These are phyloP conservation scores for Flaveria brownii DNA, from an alignment of 129 eudicot genomes.

Conservation along the genomic window DNA sequence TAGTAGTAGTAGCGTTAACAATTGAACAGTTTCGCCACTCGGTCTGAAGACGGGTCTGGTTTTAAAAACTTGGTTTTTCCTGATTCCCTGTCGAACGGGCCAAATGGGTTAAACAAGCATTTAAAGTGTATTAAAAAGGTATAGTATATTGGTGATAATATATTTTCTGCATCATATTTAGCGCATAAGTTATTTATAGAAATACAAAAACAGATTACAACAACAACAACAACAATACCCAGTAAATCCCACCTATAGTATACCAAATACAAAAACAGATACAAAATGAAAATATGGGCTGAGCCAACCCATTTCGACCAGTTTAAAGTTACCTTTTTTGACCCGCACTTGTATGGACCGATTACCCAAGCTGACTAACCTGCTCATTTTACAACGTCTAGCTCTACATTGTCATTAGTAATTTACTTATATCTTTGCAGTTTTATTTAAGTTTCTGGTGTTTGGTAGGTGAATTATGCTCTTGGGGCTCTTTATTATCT, in stretches of 20 bases:
- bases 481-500: conserved; percentile 77
- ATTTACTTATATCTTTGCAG: not conserved
- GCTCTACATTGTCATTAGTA: not conserved
- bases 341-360: not conserved
- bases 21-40: not conserved
- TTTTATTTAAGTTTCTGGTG: not conserved
- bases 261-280: not conserved
- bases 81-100: not conserved
- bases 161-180: not conserved
- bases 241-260: too few relatives aligned
- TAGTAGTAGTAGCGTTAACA: too few relatives aligned
- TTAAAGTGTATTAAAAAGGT: not conserved
- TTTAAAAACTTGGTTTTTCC: not conserved
- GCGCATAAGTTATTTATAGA: not conserved
- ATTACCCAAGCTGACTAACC: not conserved
- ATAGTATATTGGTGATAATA: not conserved
- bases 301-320: not conserved
- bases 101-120: not conserved
- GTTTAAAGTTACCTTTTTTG: not conserved
- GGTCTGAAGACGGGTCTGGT: not conserved
- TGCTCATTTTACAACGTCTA: not conserved
- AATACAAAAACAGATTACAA: not conserved
- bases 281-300: not conserved
- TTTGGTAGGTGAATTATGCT: conserved; percentile 70
- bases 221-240: too few relatives aligned